Conservation (phyloP, 164 flowering plant species). For the Tetracentron sinense region DNA sequence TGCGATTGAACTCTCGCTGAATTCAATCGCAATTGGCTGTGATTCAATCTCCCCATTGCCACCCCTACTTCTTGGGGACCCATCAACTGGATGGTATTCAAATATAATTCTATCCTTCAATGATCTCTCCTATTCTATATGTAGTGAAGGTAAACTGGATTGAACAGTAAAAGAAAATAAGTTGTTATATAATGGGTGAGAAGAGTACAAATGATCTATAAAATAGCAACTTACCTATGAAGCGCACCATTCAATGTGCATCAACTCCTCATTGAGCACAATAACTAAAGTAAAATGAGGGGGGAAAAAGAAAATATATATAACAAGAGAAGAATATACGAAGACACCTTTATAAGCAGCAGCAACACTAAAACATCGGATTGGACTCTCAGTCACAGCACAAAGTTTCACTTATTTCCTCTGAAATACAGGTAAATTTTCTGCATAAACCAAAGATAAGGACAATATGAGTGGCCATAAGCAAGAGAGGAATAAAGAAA, state of each 20-base stretch:
- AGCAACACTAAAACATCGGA: neutral
- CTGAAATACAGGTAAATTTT: slow-evolving; percentile 75
- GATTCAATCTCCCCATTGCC: too few relatives aligned
- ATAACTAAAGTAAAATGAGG: neutral
- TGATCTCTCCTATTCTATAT: too few relatives aligned
- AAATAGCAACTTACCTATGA: neutral
- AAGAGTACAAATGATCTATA: too few relatives aligned
- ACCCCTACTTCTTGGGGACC: too few relatives aligned
- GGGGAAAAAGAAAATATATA: neutral
- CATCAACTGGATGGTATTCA: too few relatives aligned
- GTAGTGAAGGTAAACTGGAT: too few relatives aligned
- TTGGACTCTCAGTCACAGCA: neutral
- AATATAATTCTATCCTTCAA: too few relatives aligned
- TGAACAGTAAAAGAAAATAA: too few relatives aligned
- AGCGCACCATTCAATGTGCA: slow-evolving; percentile 1
- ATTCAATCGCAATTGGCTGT: too few relatives aligned
- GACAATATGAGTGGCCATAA: slow-evolving; percentile 3
- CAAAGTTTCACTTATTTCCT: slow-evolving; percentile 53
- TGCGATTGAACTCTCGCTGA: too few relatives aligned
- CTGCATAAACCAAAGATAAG: slow-evolving; percentile 43
- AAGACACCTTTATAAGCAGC: slow-evolving; percentile 10
- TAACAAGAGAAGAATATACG: neutral
- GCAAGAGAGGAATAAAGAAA: too few relatives aligned
- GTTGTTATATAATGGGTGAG: too few relatives aligned
- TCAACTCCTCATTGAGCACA: slow-evolving; percentile 1